Evolutionary conservation across 2,329 filamentous ascomycete genomes (phyloP), one percentile per base, ranked within the genome.

Genomic region (Fusarium devonianum): DNA sequence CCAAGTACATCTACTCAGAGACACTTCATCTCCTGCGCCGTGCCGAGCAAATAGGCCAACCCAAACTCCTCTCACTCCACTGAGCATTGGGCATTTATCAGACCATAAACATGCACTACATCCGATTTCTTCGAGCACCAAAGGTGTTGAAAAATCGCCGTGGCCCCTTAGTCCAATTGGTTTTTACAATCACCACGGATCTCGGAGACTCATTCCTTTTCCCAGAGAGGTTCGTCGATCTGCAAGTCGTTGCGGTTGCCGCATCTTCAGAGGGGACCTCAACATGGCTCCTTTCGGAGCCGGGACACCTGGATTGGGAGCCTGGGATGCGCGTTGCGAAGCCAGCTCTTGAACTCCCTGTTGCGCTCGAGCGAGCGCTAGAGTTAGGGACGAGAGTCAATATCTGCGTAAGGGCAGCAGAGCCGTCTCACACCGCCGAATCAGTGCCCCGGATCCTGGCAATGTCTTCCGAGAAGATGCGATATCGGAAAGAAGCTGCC

Each of bases 181-280:
- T 81, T 1, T 69, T 85, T 52, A 78, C 80, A 50, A 76, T 85
- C 57, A 82, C 79, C 9, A 84, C 81, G 10, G 81, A 85, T 50
- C 72, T 84, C 2, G 79, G 81, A 22, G 82, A 85, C 60, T 72
- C 78, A 1, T 81, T 81, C 38, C 73, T 84, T 9, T 69, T 59
- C n/a, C 76, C 78, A 1, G 67, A 71, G 11, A 63, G 66, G 13
- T 73, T 79, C 4, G 49, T 83, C n/a, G 69, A 72, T 11, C 67
- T 84, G 3, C 64, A 69, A 12, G 70, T 74, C 14, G 66, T 67
- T 8, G 69, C 71, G 7, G 55, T 71, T 5, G 60, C 63, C 16
- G 58, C 48, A 4, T 57, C 53, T 7, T 40, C 44, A 2, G 53
- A 56, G 18, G 62, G 58, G 2, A 50, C 50, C 33, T 64, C 58